These are phyloP conservation scores for Polyporus arcularius DNA, from an alignment of 768 basidiomycete genomes.

Conservation along the genomic window DNA sequence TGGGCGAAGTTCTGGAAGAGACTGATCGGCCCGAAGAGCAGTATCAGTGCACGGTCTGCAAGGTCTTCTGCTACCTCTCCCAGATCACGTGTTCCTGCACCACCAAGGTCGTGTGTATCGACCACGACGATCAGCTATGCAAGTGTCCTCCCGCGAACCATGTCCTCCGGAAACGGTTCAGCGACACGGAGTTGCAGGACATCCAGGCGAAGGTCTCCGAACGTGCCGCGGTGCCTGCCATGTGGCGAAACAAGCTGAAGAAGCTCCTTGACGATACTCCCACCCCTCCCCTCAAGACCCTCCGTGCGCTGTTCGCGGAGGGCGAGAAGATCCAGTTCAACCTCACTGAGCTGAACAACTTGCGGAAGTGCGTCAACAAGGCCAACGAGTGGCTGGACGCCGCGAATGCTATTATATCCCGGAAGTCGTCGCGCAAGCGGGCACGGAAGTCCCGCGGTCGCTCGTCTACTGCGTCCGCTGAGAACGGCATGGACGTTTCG, in stretches of 20 bases:
- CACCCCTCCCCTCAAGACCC: conserved; percentile 71
- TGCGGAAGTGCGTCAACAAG: conserved; percentile 77
- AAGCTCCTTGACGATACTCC: conserved; percentile 67
- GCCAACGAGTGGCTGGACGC: conserved; percentile 90
- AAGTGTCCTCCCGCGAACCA: conserved; percentile 56
- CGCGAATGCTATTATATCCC: conserved; percentile 74
- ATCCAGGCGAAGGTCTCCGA: conserved; percentile 65
- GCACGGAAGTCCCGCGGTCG: conserved; percentile 63
- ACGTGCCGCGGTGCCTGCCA: conserved; percentile 68
- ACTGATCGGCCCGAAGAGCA: conserved; percentile 90
- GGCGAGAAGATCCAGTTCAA: conserved; percentile 83
- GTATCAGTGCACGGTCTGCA: conserved; percentile 93
- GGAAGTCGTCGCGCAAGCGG: conserved; percentile 82
- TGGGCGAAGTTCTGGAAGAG: conserved; percentile 71
- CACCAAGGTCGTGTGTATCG: conserved; percentile 77
- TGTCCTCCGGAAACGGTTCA: conserved; percentile 76
- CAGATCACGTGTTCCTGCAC: conserved; percentile 86
- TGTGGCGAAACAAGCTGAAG: conserved; percentile 75
- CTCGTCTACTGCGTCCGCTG: conserved; percentile 26
- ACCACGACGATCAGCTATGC: conserved; percentile 82
- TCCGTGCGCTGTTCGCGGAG: conserved; percentile 83
- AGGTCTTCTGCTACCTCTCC: conserved; percentile 92
- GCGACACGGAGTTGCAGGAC: conserved; percentile 74
- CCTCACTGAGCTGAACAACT: conserved; percentile 67
- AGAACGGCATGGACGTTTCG: conserved; percentile 35